Evolutionary conservation across 257 asterid genomes (phyloP), one percentile per base, ranked within the genome.

Genomic region (Haberlea rhodopensis): DNA sequence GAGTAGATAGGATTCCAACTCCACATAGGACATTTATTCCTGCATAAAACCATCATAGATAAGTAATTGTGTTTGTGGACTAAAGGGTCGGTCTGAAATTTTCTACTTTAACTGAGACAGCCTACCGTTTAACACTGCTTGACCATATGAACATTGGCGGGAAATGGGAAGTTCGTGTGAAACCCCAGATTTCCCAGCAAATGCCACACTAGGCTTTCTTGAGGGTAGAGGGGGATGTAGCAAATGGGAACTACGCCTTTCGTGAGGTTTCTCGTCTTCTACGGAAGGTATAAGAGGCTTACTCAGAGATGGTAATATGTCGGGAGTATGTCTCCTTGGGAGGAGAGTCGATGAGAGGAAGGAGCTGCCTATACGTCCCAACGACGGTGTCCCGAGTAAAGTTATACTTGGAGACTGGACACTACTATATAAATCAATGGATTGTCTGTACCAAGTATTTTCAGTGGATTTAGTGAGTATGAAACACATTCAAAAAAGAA

Each of bases 1-100:
- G 96, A 61, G 97, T 94, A 5, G 99, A 87, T 71, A 94, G 97
- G 65, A 94, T 86, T 66, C 99, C 99, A 48, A 94, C 99, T 59
- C 99, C 97, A 76, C 99, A 90, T 5, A 94, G 73, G 37, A 90
- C 99, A 74, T 94, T 94, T 37, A 94, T 79, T 18, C 99, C 97
- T 94, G 82, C 73, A 71, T 53, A 66, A 21, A 18, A 65, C 46
- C 11, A 18, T 23, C 59, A 58, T 3, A 59, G 25, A 46, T 56
- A 29, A 21, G 32, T 19, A 26, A 43, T 32, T 9, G 10, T 46
- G 11, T 40, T 56, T 31, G 5, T 60, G 16, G 1, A 19, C 34
- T 16, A 13, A 24, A 69, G 13, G n/a, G 18, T 43, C 20, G 2
- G 51, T 43, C 20, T 27, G 16, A 57, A 32, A 26, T 22, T 43